Base-by-base conservation (phyloP, 768 basidiomycete species). In the Podaxis carcinomalis region DNA sequence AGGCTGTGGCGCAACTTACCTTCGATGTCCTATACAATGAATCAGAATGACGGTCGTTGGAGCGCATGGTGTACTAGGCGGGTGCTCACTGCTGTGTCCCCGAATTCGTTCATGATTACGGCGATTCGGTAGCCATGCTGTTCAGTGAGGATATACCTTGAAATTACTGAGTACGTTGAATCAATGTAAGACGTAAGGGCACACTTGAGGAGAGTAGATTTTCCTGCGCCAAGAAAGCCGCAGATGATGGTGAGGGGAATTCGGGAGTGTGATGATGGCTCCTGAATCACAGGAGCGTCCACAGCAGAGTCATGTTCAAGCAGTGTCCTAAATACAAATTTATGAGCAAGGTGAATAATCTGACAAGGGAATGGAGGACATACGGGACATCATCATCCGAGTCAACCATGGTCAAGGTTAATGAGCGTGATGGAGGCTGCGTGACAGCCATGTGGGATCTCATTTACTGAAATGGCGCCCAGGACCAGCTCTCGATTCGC, bases 91-190 rank as follows among this genome's bases (percentile, higher is more conserved):
- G 93, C 92, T 19, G 95, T 95, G 70, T 97, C 95, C 7, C 94
- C 96, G 70, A 98, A 98, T 73, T 95, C 94, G 69, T 96, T 97
- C 93, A 97, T 95, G 64, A 96, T 97, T 21, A 99, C 96, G 4
- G 96, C 96, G 59, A 99, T 97, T 39, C 91, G 85, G 69, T 95
- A 94, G 2, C 96, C 95, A 81, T 98, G 96, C 40, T 87, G 81
- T 69, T 94, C 93, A 11, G 92, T 96, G 63, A 98, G 77, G 67
- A 98, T 95, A 35, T 95, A 88, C 66, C 88, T 91, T 32, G 64
- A 10, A 4, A 21, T 49, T 14, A 35, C 2, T 61, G 42, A 47
- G 42, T 13, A 6, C 25, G 28, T 13, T 40, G 58, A 13, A 19
- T 47, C 36, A 3, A 25, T 56, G 2, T 3, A 16, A 16, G 32